Percentiles rank a stretch among this genome's conserved stretches.
phyloP scores from a whole-genome alignment of 1,139 yeast genomes.

The Taphrina populina region DNA sequence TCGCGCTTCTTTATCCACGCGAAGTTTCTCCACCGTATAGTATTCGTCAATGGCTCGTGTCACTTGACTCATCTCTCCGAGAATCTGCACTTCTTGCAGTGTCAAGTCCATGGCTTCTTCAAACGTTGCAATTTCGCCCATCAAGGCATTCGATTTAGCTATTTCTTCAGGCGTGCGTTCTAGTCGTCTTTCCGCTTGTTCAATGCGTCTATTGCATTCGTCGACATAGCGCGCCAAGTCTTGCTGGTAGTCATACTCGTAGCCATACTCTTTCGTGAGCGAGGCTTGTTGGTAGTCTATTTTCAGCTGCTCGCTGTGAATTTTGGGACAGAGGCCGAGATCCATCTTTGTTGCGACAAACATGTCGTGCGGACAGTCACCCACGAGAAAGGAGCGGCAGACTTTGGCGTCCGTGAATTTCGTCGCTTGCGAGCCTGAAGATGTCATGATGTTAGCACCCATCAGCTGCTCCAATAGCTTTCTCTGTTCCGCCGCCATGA shows the following conservation, averaged over 20 bases:
- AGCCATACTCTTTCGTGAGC: constrained; percentile 59
- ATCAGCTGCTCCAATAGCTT: constrained; percentile 74
- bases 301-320: constrained; percentile 75
- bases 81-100: constrained; percentile 64
- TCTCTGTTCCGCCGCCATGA: constrained; percentile 68
- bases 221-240: constrained; percentile 57
- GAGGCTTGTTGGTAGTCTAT: constrained; percentile 63
- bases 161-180: constrained; percentile 80
- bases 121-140: constrained; percentile 64
- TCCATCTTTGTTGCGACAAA: constrained; percentile 82
- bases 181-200: constrained; percentile 62
- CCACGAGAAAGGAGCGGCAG: constrained; percentile 79
- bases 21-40: constrained; percentile 49
- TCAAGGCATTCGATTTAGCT: constrained; percentile 44
- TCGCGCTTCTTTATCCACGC: constrained; percentile 40
- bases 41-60: constrained; percentile 54
- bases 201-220: constrained; percentile 69
- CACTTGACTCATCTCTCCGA: constrained; percentile 56
- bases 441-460: constrained; percentile 58
- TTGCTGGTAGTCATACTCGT: constrained; percentile 54
- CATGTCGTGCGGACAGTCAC: constrained; percentile 84
- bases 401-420: constrained; percentile 62
- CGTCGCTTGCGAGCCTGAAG: constrained; percentile 43
- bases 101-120: constrained; percentile 68
- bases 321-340: constrained; percentile 73